Base-by-base conservation (phyloP, 73 alveolate species). In the Effrenium voratum region DNA sequence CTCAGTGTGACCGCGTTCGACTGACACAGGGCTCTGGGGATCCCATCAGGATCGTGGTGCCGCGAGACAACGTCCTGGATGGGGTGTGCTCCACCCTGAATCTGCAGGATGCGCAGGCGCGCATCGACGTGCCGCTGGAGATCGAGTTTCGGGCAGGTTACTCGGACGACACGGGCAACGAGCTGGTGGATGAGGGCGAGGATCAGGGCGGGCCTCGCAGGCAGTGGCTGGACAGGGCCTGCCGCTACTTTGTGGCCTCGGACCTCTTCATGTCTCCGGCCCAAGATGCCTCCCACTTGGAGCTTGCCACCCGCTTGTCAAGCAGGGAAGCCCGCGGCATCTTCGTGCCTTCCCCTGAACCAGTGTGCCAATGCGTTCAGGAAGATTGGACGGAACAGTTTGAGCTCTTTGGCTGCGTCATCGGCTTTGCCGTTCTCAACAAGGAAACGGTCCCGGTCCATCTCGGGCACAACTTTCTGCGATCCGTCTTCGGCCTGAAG, bases 181-280 rank as follows among this genome's bases (percentile, higher is more conserved):
- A 90, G 59, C 83, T 90, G 50, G 97, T 90, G 57, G 97, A 90
- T 40, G 97, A 90, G 22, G 97, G 97, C 32, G 82, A 86, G 82
- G 94, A 86, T 34, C 94, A 86, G 43, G 94, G 94, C 5, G 94
- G 94, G 46, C 94, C 94, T 1, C 3, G 94, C 24, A 70, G 98
- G 91, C 98, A 91, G 30, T 91, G 98, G 98, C 50, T 91, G 49
- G 98, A 91, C 91, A 49, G 98, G 22, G 98, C 98, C 49, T 91
- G 91, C 68, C 91, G 98, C 52, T 40, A 73, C 41, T 91, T 91
- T 77, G 40, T 91, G 32, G 57, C 88, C 3, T 91, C 98, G 12
- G 98, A 91, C 76, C 98, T 91, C 45, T 91, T 91, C 98, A 91
- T 91, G 98, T 91, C 98, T 30, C 98, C 98, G 0, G 84, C 98